Evolutionary conservation across 495 filamentous ascomycete genomes (phyloP), one percentile per base, ranked within the genome.

Genomic region (Parathielavia appendiculata): DNA sequence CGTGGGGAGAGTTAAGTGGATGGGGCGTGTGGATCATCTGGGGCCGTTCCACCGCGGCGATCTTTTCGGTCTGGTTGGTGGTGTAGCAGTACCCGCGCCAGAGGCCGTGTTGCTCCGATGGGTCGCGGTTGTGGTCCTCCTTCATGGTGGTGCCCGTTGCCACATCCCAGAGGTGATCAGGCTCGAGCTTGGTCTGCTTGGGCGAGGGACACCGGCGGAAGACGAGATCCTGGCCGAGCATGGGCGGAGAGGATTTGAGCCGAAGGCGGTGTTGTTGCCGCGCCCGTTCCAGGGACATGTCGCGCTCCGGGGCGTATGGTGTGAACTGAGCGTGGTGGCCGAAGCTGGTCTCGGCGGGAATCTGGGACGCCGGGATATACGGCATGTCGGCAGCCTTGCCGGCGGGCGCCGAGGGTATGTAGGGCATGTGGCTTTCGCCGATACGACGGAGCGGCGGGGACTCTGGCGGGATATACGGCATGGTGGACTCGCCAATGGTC

Each of bases 201-300:
- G 92, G 92, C 12, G 90, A 93, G 0, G 77, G 73, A 67, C 88
- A 93, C 61, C 81, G 80, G 5, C 89, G 86, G 63, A 96, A 90
- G 20, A 77, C 74, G 51, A 96, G 77, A 54, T 92, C 87, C 23
- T 72, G 61, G 43, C 92, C 92, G 8, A 95, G 82, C 90, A 96
- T 92, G 3, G 91, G 92, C 17, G 92, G 91, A 71, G 84, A 79
- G 78, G 81, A 57, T 26, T 60, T 66, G 67, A 70, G 51, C 70
- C 69, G 41, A 78, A 64, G 45, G 32, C 69, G 66, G 47, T 71
- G 67, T 58, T 67, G 54, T 54, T 67, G 61, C 64, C 73, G 59
- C 43, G 70, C 63, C 40, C 68, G 43, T 39, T 73, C 65, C 32
- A 68, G 79, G 64, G 57, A 67, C 64, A 68, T 79, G 74, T 67